Percentiles rank a stretch among this genome's conserved stretches.
Conservation (phyloP, 1,284 basidiomycete species). For the Macrocystidia cucumis region DNA sequence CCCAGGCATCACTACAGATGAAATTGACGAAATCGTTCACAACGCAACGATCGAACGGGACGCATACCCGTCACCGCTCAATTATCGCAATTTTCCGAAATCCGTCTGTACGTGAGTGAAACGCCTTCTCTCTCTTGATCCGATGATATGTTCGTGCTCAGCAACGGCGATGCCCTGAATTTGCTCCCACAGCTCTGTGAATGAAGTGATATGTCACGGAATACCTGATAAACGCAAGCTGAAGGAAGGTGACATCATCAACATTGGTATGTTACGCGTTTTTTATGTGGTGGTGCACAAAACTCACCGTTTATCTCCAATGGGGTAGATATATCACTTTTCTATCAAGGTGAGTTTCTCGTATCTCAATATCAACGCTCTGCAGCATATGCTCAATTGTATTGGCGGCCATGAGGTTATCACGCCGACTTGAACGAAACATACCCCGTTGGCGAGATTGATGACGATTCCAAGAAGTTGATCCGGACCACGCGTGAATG, state of each 20-base stretch:
- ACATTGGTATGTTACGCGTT: slow-evolving; percentile 70
- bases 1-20: slow-evolving; percentile 93
- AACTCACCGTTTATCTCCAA: slow-evolving; percentile 3
- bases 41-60: slow-evolving; percentile 87
- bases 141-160: slow-evolving; percentile 1
- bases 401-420: slow-evolving; percentile 44
- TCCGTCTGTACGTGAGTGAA: slow-evolving; percentile 87
- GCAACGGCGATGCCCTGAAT: background rate
- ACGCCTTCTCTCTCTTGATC: slow-evolving; percentile 4
- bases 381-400: background rate
- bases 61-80: slow-evolving; percentile 91
- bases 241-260: slow-evolving; percentile 89
- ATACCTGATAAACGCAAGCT: slow-evolving; percentile 88
- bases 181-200: slow-evolving; percentile 66
- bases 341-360: slow-evolving; percentile 8
- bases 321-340: slow-evolving; percentile 14
- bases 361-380: background rate
- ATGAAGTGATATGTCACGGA: slow-evolving; percentile 96
- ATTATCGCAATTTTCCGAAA: slow-evolving; percentile 92
- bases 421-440: slow-evolving; percentile 90
- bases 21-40: slow-evolving; percentile 94
- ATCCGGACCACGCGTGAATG: slow-evolving; percentile 76
- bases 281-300: slow-evolving; percentile 6
- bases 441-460: slow-evolving; percentile 84
- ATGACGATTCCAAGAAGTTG: slow-evolving; percentile 76